Evolutionary conservation across 2,329 filamentous ascomycete genomes (phyloP), one percentile per base, ranked within the genome.

Genomic region (Rasamsonia emersonii): DNA sequence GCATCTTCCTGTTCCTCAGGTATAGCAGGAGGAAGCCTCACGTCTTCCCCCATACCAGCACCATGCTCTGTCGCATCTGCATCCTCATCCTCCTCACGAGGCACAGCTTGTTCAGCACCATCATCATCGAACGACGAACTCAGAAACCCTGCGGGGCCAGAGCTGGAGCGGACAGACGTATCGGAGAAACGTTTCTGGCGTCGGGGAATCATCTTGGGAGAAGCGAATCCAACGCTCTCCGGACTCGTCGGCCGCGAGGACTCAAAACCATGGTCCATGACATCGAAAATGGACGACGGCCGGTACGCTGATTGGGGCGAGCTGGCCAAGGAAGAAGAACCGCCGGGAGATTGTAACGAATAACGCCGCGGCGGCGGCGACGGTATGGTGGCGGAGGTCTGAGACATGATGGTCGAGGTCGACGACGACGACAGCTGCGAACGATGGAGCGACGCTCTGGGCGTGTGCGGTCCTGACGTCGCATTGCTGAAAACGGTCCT

Each of bases 211-310:
- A 81, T 82, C 47, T 75, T 64, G 2, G 86, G 82, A 14, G 72
- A 67, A 69, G 51, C 73, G 28, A 60, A 56, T 3, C 18, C 28
- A 32, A 78, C 80, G 1, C 86, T 93, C 10, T 82, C 79, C 1
- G 91, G 89, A 21, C 88, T 95, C 1, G 77, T 80, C 1, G 88
- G 84, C 28, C 79, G 71, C 8, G 84, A 86, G 3, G 73, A 79
- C 31, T 84, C 79, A 27, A 62, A 66, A 34, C 69, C 71, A 41
- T 68, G 71, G 43, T 81, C 75, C 8, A 73, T 62, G 18, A 76
- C 72, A 53, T 95, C 89, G 47, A 94, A 95, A 28, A 94, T 66
- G 0, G 83, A 77, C 9, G 73, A 85, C 30, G 73, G 73, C 11
- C 80, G 75, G 41, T 77, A 77, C 18, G 76, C 77, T 2, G 86